Percentiles rank a stretch among this genome's conserved stretches.
Conservation (phyloP, 345 rosid genomes). For the Euphorbia lathyris region DNA sequence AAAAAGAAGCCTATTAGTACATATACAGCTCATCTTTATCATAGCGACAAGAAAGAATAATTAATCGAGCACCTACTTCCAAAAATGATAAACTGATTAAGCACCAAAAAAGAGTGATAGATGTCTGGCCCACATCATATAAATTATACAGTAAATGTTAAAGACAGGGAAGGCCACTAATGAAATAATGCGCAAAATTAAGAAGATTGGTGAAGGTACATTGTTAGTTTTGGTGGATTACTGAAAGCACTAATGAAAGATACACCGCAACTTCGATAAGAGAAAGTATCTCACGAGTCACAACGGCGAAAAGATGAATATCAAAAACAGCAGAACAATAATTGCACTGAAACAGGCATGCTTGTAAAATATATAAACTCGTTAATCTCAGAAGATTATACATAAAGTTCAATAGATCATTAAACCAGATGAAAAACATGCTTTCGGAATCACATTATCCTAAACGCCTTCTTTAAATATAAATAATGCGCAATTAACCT, state of each 20-base stretch:
- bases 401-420: not conserved
- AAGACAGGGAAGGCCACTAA: not conserved
- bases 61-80: not conserved
- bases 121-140: not conserved
- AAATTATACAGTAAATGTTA: not conserved
- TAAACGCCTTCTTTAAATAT: too few relatives aligned
- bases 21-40: conserved; percentile 24
- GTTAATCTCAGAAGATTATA: not conserved
- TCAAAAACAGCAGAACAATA: not conserved
- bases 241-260: conserved; percentile 2
- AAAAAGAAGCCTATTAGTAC: conserved; percentile 19
- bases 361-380: not conserved
- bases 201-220: not conserved
- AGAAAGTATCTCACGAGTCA: conserved; percentile 1
- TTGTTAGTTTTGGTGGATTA: not conserved
- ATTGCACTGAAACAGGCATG: not conserved
- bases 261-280: not conserved
- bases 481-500: too few relatives aligned
- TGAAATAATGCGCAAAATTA: too few relatives aligned
- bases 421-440: not conserved
- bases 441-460: not conserved
- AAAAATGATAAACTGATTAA: not conserved
- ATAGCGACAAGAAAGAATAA: not conserved
- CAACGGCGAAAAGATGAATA: not conserved
- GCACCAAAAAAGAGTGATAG: not conserved